These are phyloP conservation scores for Carex scoparia DNA, from an alignment of 176 grass and related monocot genomes.

Conservation along the genomic window DNA sequence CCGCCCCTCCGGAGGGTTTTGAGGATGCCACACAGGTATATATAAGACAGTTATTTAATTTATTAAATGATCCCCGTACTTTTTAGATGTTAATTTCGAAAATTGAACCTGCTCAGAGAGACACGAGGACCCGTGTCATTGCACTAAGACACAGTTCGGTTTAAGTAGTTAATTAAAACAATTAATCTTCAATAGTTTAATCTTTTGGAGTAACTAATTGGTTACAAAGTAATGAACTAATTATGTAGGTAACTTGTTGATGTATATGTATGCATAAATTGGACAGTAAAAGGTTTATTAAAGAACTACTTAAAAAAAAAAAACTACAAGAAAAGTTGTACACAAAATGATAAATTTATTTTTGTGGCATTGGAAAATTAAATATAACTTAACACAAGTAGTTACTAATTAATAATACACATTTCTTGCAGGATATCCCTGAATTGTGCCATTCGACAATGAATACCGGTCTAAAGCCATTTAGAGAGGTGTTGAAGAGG, in stretches of 20 bases:
- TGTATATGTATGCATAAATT: neutral
- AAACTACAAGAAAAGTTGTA: too few species aligned
- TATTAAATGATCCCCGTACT: too few species aligned
- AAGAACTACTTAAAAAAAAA: too few species aligned
- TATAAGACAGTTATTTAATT: neutral
- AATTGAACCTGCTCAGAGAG: too few species aligned
- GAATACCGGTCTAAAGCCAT: conserved; percentile 37
- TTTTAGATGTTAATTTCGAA: too few species aligned
- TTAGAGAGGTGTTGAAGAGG: conserved; percentile 38
- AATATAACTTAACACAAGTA: too few species aligned
- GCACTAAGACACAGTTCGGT: too few species aligned
- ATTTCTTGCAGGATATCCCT: conserved; percentile 40
- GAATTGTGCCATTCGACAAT: conserved; percentile 38
- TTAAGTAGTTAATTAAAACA: neutral
- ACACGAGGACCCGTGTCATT: too few species aligned
- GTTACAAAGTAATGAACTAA: neutral
- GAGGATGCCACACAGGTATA: conserved; percentile 44
- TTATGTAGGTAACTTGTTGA: neutral
- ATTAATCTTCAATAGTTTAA: neutral
- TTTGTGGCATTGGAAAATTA: too few species aligned
- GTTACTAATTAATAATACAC: too few species aligned
- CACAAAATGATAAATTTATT: too few species aligned
- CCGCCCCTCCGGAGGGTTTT: conserved; percentile 14
- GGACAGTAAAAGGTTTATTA: neutral
- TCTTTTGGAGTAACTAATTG: neutral